Percentiles rank a stretch among this genome's conserved stretches.
Evolutionary conservation across 1,284 basidiomycete genomes (phyloP).

Genomic region (Puccinia brachypodii): DNA sequence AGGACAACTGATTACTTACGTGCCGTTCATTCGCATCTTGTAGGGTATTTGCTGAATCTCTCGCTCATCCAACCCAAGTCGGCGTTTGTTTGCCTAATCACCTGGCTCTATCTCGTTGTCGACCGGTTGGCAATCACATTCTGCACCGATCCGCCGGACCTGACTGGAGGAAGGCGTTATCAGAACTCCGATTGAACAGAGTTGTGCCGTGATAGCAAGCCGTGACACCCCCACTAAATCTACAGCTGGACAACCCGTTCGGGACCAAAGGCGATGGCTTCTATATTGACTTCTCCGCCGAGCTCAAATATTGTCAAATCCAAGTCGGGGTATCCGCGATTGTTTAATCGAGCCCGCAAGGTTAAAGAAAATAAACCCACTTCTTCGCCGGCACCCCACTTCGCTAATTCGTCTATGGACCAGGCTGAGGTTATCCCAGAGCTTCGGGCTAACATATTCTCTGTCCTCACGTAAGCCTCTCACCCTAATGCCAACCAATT

Average conservation of each 20-base stretch:
- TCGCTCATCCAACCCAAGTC: too few relatives aligned
- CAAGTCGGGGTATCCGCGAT: neutral
- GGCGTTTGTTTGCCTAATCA: too few relatives aligned
- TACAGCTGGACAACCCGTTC: neutral
- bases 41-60: too few relatives aligned
- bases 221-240: too few relatives aligned
- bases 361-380: neutral
- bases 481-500: neutral
- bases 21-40: too few relatives aligned
- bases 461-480: conserved; percentile 13
- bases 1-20: too few relatives aligned
- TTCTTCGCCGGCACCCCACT: neutral
- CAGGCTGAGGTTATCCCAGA: conserved; percentile 9
- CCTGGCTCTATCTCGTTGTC: too few relatives aligned
- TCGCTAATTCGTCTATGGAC: conserved; percentile 10
- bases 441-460: neutral
- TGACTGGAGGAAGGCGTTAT: neutral
- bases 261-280: neutral
- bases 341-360: neutral
- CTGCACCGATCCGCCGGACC: neutral
- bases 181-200: neutral
- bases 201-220: too few relatives aligned
- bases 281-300: neutral
- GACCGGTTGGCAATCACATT: neutral
- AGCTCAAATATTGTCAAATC: neutral